phyloP scores from a whole-genome alignment of 2,329 filamentous ascomycete species.

The Arthrobotrys iridis region DNA sequence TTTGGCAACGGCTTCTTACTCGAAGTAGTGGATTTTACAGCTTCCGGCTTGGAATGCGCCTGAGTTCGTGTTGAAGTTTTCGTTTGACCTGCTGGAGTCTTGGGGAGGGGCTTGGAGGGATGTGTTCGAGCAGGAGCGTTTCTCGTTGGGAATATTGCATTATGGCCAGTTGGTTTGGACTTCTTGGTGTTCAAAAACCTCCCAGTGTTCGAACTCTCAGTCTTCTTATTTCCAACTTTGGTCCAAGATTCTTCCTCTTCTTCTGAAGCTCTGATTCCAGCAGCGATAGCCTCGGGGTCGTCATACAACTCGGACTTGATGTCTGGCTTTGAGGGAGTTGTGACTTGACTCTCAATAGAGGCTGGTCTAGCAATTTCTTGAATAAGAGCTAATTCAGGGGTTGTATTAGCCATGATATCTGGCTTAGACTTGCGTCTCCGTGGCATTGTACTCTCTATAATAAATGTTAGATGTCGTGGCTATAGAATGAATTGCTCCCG shows the following conservation, averaged over 20 bases:
- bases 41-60: not conserved
- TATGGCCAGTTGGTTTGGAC: not conserved
- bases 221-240: not conserved
- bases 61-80: not conserved
- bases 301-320: constrained; percentile 13
- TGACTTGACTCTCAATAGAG: not conserved
- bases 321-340: not conserved
- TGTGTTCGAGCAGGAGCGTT: not conserved
- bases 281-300: constrained; percentile 16
- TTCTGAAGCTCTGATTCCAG: constrained; percentile 18
- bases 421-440: not conserved
- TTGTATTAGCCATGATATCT: not conserved
- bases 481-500: not conserved
- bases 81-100: not conserved
- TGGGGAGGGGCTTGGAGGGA: not conserved
- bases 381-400: not conserved
- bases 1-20: not conserved
- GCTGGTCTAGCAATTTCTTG: not conserved
- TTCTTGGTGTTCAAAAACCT: not conserved
- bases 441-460: not conserved
- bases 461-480: not conserved
- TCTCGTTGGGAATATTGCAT: not conserved
- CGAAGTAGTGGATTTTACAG: not conserved
- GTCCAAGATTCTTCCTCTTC: constrained; percentile 22
- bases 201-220: not conserved